Evolutionary conservation across 2,329 filamentous ascomycete genomes (phyloP).

Genomic region (Akanthomyces muscarius): DNA sequence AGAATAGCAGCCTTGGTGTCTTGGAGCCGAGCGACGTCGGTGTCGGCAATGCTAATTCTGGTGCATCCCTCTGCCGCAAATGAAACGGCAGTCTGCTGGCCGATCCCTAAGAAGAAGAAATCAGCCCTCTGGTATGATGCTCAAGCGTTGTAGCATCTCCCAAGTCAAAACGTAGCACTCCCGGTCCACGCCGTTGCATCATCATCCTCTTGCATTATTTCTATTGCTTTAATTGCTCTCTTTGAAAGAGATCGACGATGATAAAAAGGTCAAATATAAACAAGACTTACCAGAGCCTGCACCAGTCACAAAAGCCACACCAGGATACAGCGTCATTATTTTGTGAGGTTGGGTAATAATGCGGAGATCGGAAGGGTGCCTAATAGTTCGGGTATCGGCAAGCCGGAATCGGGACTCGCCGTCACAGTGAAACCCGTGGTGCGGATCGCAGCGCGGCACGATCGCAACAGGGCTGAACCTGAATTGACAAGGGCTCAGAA

Average conservation of each 20-base stretch:
- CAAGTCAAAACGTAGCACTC: not conserved
- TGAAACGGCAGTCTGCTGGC: slow-evolving; percentile 38
- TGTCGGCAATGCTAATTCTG: slow-evolving; percentile 39
- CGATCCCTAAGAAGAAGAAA: slow-evolving; percentile 35
- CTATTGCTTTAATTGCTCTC: not conserved
- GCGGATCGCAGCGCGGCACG: not conserved
- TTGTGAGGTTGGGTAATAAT: not conserved
- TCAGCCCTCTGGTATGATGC: not conserved
- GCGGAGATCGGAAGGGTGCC: not conserved
- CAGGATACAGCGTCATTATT: slow-evolving; percentile 26
- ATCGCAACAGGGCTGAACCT: no score
- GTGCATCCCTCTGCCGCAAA: slow-evolving; percentile 42
- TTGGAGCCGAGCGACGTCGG: slow-evolving; percentile 28
- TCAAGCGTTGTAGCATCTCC: not conserved
- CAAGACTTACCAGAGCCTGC: slow-evolving; percentile 28
- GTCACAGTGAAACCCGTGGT: not conserved
- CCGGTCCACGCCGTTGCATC: no score
- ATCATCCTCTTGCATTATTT: no score
- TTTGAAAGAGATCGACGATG: no score
- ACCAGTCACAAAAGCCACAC: slow-evolving; percentile 31
- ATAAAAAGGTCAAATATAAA: no score
- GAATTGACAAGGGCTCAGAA: no score
- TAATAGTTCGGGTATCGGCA: not conserved
- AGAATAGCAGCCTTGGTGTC: slow-evolving; percentile 32
- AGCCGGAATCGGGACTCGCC: not conserved